A percentile compares a stretch with the other conserved stretches of the same genome.
Evolutionary conservation across 768 basidiomycete genomes (phyloP).

Genomic region (Plicaturopsis crispa): DNA sequence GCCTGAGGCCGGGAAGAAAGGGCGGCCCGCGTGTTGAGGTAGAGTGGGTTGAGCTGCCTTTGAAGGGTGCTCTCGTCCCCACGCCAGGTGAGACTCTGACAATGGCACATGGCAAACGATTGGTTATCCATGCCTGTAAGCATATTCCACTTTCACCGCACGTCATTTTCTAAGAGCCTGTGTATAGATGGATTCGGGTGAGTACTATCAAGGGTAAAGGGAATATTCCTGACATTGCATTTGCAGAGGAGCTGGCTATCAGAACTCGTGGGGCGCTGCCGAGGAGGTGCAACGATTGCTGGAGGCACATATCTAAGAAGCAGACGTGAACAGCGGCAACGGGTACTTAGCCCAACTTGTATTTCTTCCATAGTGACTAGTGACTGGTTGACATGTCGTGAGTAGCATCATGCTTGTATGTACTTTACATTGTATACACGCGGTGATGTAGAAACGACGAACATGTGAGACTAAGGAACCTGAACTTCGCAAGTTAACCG

Average conservation of each 20-base stretch:
- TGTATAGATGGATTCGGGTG: slow-evolving; percentile 59
- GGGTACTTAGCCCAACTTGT: no score
- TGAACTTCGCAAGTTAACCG: no score
- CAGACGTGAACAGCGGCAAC: no score
- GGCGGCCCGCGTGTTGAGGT: slow-evolving; percentile 52
- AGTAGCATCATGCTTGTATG: no score
- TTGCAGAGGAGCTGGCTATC: slow-evolving; percentile 27
- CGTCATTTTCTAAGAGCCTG: no score
- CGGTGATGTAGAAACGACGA: no score
- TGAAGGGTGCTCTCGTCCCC: slow-evolving; percentile 15
- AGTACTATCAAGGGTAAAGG: slow-evolving; percentile 13
- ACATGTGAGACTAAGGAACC: no score
- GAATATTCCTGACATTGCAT: slow-evolving; percentile 1
- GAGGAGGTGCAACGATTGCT: slow-evolving; percentile 24
- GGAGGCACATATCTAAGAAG: no score
- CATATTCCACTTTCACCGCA: no score
- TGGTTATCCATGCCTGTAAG: slow-evolving; percentile 52
- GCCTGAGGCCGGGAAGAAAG: slow-evolving; percentile 45
- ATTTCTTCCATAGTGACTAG: no score
- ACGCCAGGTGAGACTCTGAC: slow-evolving; percentile 12
- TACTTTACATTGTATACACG: no score
- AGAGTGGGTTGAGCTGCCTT: slow-evolving; percentile 31
- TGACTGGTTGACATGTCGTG: no score
- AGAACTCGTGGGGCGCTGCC: slow-evolving; percentile 35
- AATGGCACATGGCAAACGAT: slow-evolving; percentile 11